Conservation (phyloP, 1,284 basidiomycete species). For the Ceratobasidium sp. region DNA sequence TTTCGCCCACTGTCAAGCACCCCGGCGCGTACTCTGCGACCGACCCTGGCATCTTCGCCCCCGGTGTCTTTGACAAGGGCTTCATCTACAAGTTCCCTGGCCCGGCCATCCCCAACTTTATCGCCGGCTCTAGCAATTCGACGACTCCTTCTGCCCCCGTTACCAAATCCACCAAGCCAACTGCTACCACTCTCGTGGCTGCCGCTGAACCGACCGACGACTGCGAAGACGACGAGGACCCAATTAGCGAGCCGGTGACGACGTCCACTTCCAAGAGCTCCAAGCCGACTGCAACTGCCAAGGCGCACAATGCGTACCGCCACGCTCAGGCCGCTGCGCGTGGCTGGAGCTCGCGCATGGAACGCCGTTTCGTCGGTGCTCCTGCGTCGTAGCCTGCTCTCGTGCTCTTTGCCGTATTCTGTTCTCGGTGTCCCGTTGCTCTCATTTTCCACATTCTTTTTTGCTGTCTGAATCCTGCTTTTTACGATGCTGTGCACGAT, state of each 20-base stretch:
- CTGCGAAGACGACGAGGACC: slow-evolving; percentile 28
- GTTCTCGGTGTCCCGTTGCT: neutral
- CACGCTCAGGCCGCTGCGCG: slow-evolving; percentile 5
- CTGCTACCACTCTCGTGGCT: neutral
- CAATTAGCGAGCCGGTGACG: neutral
- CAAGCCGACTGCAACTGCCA: slow-evolving; percentile 1
- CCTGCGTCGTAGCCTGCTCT: neutral
- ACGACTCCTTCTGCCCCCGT: neutral
- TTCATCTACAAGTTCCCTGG: slow-evolving; percentile 47
- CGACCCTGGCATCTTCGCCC: slow-evolving; percentile 46
- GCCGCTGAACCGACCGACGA: slow-evolving; percentile 7
- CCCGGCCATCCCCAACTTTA: slow-evolving; percentile 26
- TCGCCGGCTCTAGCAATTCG: neutral
- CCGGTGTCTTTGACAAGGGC: slow-evolving; percentile 37
- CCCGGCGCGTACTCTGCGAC: slow-evolving; percentile 49
- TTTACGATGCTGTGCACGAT: slow-evolving; percentile 23
- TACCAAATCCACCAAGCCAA: neutral
- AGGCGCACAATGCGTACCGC: slow-evolving; percentile 15
- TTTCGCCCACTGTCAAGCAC: slow-evolving; percentile 42
- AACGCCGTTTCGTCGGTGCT: slow-evolving; percentile 18
- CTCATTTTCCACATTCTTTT: slow-evolving; percentile 10
- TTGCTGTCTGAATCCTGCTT: slow-evolving; percentile 2
- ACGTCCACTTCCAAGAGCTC: neutral
- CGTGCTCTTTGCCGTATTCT: neutral
- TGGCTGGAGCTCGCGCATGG: slow-evolving; percentile 19